These are phyloP conservation scores for Thuja plicata DNA, from an alignment of 83 land plant species.

Conservation along the genomic window DNA sequence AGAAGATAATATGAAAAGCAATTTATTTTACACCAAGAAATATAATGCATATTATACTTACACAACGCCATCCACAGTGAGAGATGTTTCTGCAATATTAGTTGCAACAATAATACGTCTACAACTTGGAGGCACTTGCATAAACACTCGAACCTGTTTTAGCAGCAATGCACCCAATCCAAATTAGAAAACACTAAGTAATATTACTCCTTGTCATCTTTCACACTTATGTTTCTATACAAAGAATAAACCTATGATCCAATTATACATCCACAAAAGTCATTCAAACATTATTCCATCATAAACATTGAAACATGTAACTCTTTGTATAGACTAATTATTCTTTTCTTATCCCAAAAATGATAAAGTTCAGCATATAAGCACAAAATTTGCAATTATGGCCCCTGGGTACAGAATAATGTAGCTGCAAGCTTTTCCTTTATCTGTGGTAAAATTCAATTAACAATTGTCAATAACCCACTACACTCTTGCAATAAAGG, in stretches of 20 bases:
- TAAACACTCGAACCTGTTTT: constrained; percentile 87
- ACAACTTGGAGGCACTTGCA: constrained; percentile 80
- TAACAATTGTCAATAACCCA: not conserved
- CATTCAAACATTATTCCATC: not conserved
- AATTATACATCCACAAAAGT: not conserved
- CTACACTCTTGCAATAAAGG: not conserved
- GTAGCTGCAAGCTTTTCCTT: not conserved
- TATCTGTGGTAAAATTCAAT: not conserved
- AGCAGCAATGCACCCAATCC: not conserved
- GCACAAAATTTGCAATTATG: not conserved
- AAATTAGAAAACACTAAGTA: not conserved
- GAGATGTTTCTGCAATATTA: constrained; percentile 97
- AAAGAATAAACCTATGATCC: not conserved
- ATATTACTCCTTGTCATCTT: not conserved
- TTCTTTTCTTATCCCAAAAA: not conserved
- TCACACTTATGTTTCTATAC: not conserved
- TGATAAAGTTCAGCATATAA: not conserved
- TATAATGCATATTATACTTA: constrained; percentile 41
- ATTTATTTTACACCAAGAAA: not conserved
- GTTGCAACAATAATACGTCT: constrained; percentile 95
- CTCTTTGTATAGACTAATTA: not conserved
- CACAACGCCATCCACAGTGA: constrained; percentile 99
- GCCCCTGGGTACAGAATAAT: not conserved
- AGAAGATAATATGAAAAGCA: not conserved
- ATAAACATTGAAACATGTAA: not conserved